Conservation (phyloP, 768 basidiomycete species). For the Rhizopogon salebrosus region DNA sequence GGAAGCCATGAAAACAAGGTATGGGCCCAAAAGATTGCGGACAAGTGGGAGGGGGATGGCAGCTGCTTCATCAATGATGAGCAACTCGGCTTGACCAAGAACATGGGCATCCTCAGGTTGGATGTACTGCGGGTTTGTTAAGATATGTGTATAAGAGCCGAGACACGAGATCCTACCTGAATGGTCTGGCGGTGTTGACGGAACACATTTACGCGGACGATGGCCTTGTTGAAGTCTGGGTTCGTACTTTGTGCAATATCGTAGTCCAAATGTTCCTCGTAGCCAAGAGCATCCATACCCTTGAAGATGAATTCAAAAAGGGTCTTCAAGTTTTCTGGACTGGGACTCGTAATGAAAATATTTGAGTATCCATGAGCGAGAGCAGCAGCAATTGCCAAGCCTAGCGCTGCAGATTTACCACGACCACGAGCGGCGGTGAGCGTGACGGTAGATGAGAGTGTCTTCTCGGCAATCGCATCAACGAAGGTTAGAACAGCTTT, state of each 20-base stretch:
- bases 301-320: conserved; percentile 98
- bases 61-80: conserved; percentile 97
- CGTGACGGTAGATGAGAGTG: conserved; percentile 89
- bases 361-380: conserved; percentile 93
- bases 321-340: conserved; percentile 95
- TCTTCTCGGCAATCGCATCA: conserved; percentile 90
- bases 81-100: conserved; percentile 93
- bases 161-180: conserved; percentile 52
- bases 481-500: conserved; percentile 92
- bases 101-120: conserved; percentile 98
- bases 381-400: conserved; percentile 89
- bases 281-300: conserved; percentile 89
- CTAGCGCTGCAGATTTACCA: conserved; percentile 96
- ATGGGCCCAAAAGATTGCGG: conserved; percentile 88
- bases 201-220: conserved; percentile 94
- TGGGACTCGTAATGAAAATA: conserved; percentile 96
- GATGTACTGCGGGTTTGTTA: conserved; percentile 67
- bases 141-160: background rate
- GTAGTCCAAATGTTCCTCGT: conserved; percentile 97
- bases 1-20: conserved; percentile 98
- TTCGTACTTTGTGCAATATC: conserved; percentile 95
- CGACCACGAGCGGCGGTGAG: conserved; percentile 93
- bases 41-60: conserved; percentile 97
- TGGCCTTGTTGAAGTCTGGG: conserved; percentile 90
- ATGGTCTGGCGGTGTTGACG: conserved; percentile 93